Percentiles rank a stretch among this genome's conserved stretches.
phyloP scores from a whole-genome alignment of 768 basidiomycete genomes.

The Leccinum rimulosum region DNA sequence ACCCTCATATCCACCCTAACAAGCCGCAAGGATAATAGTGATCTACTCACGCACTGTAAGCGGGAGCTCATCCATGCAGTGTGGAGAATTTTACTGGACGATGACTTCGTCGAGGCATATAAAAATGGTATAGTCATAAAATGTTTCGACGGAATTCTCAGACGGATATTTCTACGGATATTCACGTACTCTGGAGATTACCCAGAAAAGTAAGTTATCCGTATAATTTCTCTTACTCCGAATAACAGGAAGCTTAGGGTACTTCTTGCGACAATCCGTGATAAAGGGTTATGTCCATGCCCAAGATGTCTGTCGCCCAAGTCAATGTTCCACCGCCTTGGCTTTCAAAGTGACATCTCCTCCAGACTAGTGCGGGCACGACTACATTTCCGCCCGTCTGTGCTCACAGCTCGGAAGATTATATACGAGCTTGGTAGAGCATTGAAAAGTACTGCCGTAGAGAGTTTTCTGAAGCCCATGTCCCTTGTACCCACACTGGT shows the following conservation, averaged over 20 bases:
- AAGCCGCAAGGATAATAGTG: not conserved
- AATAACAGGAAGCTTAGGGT: constrained; percentile 10
- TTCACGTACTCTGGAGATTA: not conserved
- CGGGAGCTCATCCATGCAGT: not conserved
- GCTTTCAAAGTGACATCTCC: not conserved
- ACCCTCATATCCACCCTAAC: not conserved
- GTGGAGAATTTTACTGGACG: not conserved
- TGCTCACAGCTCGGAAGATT: not conserved
- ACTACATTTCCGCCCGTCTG: not conserved
- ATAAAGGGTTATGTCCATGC: constrained; percentile 29
- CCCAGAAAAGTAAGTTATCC: not conserved
- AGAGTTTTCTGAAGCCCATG: not conserved
- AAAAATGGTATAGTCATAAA: not conserved
- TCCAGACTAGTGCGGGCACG: not conserved
- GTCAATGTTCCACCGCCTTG: constrained; percentile 11
- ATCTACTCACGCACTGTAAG: not conserved
- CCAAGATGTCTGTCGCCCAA: constrained; percentile 26
- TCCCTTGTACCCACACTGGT: constrained; percentile 13
- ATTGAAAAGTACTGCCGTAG: not conserved
- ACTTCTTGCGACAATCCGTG: constrained; percentile 24
- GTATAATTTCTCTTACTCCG: not conserved
- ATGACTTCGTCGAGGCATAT: not conserved
- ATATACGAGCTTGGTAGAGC: constrained; percentile 5
- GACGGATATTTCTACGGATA: not conserved
- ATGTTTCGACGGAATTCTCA: not conserved